Base-by-base conservation (phyloP, 1,284 basidiomycete species). In the Athelia sp. region DNA sequence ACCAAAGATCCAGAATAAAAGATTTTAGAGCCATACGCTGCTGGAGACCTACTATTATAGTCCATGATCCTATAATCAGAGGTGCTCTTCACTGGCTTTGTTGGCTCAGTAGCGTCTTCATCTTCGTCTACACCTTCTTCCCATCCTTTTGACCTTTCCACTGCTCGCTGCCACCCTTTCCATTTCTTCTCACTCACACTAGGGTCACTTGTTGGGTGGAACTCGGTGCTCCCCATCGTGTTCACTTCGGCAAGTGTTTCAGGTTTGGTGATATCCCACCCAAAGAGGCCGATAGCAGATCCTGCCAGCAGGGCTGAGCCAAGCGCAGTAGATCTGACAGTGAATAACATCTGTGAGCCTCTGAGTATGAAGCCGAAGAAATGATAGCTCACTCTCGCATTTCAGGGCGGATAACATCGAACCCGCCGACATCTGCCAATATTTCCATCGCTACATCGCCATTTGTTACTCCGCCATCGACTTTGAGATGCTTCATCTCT, bases 221-320 rank as follows among this genome's bases (percentile, higher is more conserved):
- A 98, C 38, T 76, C 75, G 50, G 74, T 78, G 58, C 76, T 88
- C 18, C 92, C 92, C 40, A 85, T 82, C 31, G 90, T 92, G 65
- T 98, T 98, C 43, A 98, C 95, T 59, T 91, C 81, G 11, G 70
- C 69, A n/a, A 99, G 75, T 21, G 94, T 94, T 65, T 92, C 84
- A 0, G 95, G 94, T 48, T 83, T 80, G 53, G 72, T 76, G 50
- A 98, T 69, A 66, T 98, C 86, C 97, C 96, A 99, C n/a, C 94
- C 96, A 60, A 91, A 96, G 23, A 98, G 73, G 4, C 80, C 75
- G 29, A 98, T 78, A 1, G 96, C 94, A 36, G 90, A 81, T 14
- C 90, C 97, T 14, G 97, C 96, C n/a, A 98, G 81, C 36, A 99
- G 73, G 17, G 97, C 97, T 9, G 93, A 93, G n/a, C 96, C 96